phyloP scores from a whole-genome alignment of 2,329 filamentous ascomycete genomes.

The Xylaria arbuscula region DNA sequence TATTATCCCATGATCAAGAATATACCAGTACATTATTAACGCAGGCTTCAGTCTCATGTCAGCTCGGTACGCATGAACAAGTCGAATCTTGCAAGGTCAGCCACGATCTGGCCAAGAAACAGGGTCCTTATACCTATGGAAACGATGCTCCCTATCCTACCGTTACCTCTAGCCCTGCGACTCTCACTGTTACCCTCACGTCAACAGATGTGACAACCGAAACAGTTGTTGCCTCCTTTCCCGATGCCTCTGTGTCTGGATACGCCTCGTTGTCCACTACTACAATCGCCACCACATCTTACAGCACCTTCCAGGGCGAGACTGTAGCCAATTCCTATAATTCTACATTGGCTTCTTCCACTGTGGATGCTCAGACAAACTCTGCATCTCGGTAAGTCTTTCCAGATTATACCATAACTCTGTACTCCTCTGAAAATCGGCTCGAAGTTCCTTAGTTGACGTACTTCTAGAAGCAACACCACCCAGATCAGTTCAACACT shows the following conservation, averaged over 20 bases:
- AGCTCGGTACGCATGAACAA: too few relatives aligned
- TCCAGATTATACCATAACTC: too few relatives aligned
- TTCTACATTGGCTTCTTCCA: slow-evolving; percentile 9
- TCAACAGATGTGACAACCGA: slow-evolving; percentile 19
- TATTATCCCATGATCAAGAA: background rate
- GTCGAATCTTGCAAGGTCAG: background rate
- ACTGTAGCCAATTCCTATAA: slow-evolving; percentile 12
- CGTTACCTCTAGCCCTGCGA: slow-evolving; percentile 12
- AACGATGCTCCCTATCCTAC: slow-evolving; percentile 16
- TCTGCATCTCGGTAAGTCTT: slow-evolving; percentile 28
- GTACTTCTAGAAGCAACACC: slow-evolving; percentile 5
- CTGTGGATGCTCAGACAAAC: slow-evolving; percentile 20
- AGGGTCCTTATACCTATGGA: slow-evolving; percentile 26
- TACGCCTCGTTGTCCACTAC: background rate
- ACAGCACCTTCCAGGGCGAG: slow-evolving; percentile 10
- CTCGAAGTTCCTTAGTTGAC: slow-evolving; percentile 4
- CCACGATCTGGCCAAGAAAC: slow-evolving; percentile 7
- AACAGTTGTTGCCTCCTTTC: slow-evolving; percentile 12
- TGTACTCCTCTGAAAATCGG: background rate
- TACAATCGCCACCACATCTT: slow-evolving; percentile 1
- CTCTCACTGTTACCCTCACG: slow-evolving; percentile 24
- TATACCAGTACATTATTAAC: background rate
- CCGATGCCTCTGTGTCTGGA: background rate
- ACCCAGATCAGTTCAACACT: background rate
- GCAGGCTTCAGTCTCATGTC: background rate